Percentiles rank a stretch among this genome's conserved stretches.
Conservation (phyloP, 495 filamentous ascomycete genomes). For the Podospora anserina region DNA sequence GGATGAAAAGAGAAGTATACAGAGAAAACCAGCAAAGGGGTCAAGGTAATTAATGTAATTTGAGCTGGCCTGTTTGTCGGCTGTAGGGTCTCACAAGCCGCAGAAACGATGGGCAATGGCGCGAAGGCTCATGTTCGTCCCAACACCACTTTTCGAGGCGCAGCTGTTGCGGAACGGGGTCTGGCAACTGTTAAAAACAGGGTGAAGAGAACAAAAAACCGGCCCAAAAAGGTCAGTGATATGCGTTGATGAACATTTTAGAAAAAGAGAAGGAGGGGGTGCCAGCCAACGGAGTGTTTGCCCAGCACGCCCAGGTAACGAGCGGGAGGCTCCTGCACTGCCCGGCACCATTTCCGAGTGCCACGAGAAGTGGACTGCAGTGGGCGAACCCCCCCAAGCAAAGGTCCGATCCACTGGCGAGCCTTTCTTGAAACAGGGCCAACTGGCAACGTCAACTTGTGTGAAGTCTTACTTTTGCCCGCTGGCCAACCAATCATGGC, state of each 20-base stretch:
- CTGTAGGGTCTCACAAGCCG: slow-evolving; percentile 10
- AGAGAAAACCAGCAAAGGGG: not conserved
- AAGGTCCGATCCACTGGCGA: not conserved
- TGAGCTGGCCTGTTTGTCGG: slow-evolving; percentile 5
- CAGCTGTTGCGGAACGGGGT: not conserved
- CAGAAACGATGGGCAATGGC: not conserved
- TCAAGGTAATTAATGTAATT: not conserved
- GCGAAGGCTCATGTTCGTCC: slow-evolving; percentile 10
- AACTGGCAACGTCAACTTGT: not conserved
- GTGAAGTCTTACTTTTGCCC: not conserved
- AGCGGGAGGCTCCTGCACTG: not conserved
- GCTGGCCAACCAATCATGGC: not conserved
- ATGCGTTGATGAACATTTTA: not conserved
- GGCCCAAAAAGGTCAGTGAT: not conserved
- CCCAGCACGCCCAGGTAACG: not conserved
- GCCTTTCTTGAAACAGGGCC: not conserved
- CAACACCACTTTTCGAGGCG: slow-evolving; percentile 14
- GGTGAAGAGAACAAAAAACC: not conserved
- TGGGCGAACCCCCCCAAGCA: not conserved
- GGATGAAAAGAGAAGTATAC: not conserved
- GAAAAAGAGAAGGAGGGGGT: not conserved
- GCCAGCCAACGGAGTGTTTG: too few relatives aligned
- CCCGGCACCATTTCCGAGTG: too few relatives aligned
- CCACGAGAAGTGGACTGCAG: not conserved
- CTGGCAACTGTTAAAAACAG: not conserved